Evolutionary conservation across 768 basidiomycete genomes (phyloP).

Genomic region (Collybiopsis luxurians): DNA sequence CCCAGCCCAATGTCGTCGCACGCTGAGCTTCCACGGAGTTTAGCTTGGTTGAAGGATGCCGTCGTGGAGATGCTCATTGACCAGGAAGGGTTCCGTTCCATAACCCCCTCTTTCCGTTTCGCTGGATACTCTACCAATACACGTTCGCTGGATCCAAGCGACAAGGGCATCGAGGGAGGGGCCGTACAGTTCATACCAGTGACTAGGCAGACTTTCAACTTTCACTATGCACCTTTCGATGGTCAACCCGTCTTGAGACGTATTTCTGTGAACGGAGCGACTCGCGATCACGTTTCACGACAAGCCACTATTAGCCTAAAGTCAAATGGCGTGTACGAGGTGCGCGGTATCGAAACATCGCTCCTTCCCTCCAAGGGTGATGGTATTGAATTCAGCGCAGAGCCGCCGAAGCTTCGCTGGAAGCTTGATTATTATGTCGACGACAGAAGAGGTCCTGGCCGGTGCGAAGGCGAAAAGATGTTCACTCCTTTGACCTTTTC

Average conservation of each 20-base stretch:
- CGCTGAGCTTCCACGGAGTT: constrained; percentile 30
- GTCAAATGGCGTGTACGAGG: constrained; percentile 71
- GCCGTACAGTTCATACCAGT: constrained; percentile 66
- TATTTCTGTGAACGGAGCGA: constrained; percentile 62
- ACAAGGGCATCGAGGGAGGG: constrained; percentile 35
- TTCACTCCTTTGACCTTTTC: constrained; percentile 72
- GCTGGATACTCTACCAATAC: constrained; percentile 42
- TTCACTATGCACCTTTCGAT: constrained; percentile 72
- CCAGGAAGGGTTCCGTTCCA: constrained; percentile 77
- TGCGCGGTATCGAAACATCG: constrained; percentile 61
- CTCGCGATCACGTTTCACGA: constrained; percentile 71
- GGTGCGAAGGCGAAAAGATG: constrained; percentile 65
- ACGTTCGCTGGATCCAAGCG: constrained; percentile 24
- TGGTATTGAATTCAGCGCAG: constrained; percentile 15
- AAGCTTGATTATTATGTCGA: constrained; percentile 77
- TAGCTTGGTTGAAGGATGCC: constrained; percentile 53
- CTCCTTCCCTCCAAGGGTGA: constrained; percentile 16
- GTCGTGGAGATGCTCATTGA: constrained; percentile 70
- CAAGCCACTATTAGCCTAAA: constrained; percentile 72
- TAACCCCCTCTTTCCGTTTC: constrained; percentile 57
- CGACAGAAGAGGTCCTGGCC: constrained; percentile 46
- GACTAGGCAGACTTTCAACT: constrained; percentile 55
- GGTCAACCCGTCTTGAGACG: constrained; percentile 67
- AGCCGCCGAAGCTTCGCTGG: constrained; percentile 56
- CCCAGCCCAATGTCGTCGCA: constrained; percentile 9